Conservation (phyloP, 352 stramenopile species). For the Phytopythium vexans region DNA sequence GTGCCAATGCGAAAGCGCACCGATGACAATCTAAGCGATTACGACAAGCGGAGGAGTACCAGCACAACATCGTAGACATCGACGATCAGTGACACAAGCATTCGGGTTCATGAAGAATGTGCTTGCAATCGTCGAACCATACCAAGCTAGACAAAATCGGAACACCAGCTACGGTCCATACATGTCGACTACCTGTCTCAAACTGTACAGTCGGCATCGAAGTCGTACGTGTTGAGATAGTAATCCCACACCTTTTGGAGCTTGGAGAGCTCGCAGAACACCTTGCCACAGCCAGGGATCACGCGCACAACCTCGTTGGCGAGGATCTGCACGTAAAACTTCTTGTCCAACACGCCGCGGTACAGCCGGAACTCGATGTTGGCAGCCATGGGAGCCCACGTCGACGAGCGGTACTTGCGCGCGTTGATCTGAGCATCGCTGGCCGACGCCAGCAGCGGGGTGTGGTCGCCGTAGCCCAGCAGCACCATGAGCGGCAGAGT, state of each 20-base stretch:
- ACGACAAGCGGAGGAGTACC: too few relatives aligned
- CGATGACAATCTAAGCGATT: too few relatives aligned
- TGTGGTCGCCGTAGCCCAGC: conserved; percentile 45
- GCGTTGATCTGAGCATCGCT: conserved; percentile 31
- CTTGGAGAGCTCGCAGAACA: conserved; percentile 46
- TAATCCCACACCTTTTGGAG: conserved; percentile 50
- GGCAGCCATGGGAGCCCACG: conserved; percentile 57
- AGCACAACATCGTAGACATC: too few relatives aligned
- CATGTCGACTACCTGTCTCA: conserved; percentile 3
- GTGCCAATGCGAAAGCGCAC: too few relatives aligned
- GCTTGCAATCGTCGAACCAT: too few relatives aligned
- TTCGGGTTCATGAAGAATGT: too few relatives aligned
- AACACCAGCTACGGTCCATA: too few relatives aligned
- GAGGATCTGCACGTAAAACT: conserved; percentile 49
- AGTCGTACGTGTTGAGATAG: conserved; percentile 48
- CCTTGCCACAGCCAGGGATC: conserved; percentile 35
- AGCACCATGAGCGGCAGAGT: conserved; percentile 66
- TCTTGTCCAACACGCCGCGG: conserved; percentile 26
- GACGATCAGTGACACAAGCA: too few relatives aligned
- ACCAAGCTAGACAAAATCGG: too few relatives aligned
- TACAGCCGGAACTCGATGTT: conserved; percentile 77
- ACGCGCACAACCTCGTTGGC: conserved; percentile 39
- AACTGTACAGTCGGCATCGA: conserved; percentile 23
- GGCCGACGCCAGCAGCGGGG: conserved; percentile 28
- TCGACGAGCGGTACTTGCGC: conserved; percentile 53